Percentiles rank a stretch among this genome's conserved stretches.
phyloP scores from a whole-genome alignment of 1,139 yeast genomes.

The Petasospora fabianii region DNA sequence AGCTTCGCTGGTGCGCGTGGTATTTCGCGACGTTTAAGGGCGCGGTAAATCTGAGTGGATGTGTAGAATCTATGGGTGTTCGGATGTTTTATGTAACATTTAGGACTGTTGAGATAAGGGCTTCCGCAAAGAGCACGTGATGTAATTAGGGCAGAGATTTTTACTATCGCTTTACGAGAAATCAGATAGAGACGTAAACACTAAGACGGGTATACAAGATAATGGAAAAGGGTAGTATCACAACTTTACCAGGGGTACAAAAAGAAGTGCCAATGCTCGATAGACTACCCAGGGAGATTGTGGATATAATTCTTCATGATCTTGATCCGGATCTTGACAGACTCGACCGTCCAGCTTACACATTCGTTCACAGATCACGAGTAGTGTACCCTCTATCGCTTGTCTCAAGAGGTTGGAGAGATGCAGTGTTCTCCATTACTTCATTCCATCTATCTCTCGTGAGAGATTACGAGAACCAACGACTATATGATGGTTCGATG shows the following conservation, averaged over 20 bases:
- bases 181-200: not conserved
- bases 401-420: constrained; percentile 12
- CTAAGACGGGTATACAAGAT: not conserved
- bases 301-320: constrained; percentile 1
- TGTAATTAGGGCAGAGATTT: constrained; percentile 1
- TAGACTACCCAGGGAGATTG: constrained; percentile 16
- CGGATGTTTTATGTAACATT: constrained; percentile 4
- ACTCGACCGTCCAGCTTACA: constrained; percentile 9
- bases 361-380: constrained; percentile 8
- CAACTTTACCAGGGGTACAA: not conserved
- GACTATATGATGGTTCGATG: not conserved
- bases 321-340: constrained; percentile 1
- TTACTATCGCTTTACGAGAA: not conserved
- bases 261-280: constrained; percentile 15
- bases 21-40: not conserved
- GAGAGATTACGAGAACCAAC: constrained; percentile 12
- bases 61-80: constrained; percentile 4
- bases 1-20: not conserved
- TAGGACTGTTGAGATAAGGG: constrained; percentile 8
- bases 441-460: constrained; percentile 10
- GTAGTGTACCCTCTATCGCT: constrained; percentile 8
- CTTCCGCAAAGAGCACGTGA: constrained; percentile 2
- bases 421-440: constrained; percentile 5
- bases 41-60: too few species aligned
- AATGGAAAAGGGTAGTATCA: too few species aligned